Evolutionary conservation across 2,329 filamentous ascomycete genomes (phyloP).

Genomic region (Xylariaceae sp.): DNA sequence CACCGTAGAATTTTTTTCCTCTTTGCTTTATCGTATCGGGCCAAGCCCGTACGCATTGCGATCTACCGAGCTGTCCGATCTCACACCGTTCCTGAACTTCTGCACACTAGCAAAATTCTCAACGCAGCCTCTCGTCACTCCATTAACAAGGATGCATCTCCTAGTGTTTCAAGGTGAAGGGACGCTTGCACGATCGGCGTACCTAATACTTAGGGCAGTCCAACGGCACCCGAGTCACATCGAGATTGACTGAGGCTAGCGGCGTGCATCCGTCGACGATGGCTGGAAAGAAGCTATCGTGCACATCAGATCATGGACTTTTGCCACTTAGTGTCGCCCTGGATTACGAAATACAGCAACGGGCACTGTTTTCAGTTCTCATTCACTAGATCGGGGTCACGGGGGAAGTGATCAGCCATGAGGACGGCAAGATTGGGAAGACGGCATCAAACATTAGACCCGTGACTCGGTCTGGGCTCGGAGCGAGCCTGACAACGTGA

Average conservation of each 20-base stretch:
- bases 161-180: background rate
- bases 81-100: conserved; percentile 2
- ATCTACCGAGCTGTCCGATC: conserved; percentile 1
- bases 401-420: conserved; percentile 7
- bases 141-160: background rate
- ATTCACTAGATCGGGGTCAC: conserved; percentile 1
- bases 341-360: background rate
- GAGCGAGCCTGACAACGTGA: conserved; percentile 4
- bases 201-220: background rate
- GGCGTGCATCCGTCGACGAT: background rate
- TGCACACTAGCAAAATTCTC: background rate
- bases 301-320: background rate
- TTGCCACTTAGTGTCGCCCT: conserved; percentile 15
- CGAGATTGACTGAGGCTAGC: conserved; percentile 2
- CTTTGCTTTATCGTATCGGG: background rate
- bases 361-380: background rate
- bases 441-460: background rate
- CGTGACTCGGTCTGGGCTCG: conserved; percentile 10
- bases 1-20: background rate
- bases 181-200: conserved; percentile 6
- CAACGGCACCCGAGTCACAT: conserved; percentile 3
- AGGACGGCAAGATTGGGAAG: background rate
- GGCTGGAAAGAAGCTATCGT: background rate
- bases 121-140: background rate
- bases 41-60: background rate